Percentiles rank a stretch among this genome's conserved stretches.
Evolutionary conservation across 495 filamentous ascomycete species (phyloP).

Genomic region (Daldinia decipiens): DNA sequence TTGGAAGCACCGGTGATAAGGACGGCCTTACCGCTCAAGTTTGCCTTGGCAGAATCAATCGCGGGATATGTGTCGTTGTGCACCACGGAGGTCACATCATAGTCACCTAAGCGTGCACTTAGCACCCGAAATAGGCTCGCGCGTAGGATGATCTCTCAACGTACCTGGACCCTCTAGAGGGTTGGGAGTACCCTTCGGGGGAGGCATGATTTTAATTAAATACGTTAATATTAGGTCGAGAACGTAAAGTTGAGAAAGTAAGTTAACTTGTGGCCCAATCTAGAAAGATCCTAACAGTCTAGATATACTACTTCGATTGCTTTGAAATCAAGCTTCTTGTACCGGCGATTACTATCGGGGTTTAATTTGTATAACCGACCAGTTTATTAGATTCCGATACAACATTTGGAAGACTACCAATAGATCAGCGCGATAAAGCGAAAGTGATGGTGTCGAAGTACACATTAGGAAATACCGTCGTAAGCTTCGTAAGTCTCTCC

Average conservation of each 20-base stretch:
- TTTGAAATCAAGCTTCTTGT: not conserved
- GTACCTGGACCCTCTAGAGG: conserved; percentile 4
- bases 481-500: not conserved
- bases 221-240: not conserved
- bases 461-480: not conserved
- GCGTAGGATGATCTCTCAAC: not conserved
- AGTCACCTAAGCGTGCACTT: conserved; percentile 36
- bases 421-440: not conserved
- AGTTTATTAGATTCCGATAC: not conserved
- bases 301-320: not conserved
- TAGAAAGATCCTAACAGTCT: not conserved
- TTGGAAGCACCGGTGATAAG: conserved; percentile 63
- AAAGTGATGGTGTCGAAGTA: not conserved
- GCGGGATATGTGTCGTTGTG: conserved; percentile 60
- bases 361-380: not conserved
- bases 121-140: not conserved
- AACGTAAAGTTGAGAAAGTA: not conserved
- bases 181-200: not conserved
- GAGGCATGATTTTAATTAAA: not conserved
- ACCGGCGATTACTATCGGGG: not conserved
- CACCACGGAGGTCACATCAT: conserved; percentile 39
- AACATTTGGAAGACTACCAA: not conserved
- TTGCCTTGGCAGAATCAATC: conserved; percentile 52
- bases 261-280: not conserved
- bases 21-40: conserved; percentile 53